Conservation (phyloP, 2,329 filamentous ascomycete species). For the Metarhizium guizhouense region DNA sequence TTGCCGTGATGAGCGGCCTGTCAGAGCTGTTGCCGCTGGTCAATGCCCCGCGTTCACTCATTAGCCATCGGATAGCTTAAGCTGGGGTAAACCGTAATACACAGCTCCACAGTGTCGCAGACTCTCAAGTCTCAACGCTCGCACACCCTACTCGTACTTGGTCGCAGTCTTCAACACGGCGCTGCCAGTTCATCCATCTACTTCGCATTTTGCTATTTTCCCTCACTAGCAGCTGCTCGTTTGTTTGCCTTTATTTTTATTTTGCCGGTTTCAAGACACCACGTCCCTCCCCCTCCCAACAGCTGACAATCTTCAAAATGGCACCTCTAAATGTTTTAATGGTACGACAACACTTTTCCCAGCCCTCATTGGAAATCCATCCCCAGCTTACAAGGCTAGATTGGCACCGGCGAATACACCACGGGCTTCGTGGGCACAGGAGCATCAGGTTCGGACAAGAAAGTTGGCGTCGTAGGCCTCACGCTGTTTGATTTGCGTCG, state of each 20-base stretch:
- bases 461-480: constrained; percentile 86
- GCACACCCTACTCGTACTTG: too few species aligned
- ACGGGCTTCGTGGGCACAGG: constrained; percentile 84
- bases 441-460: constrained; percentile 85
- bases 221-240: too few species aligned
- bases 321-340: constrained; percentile 60
- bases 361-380: neutral
- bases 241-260: neutral
- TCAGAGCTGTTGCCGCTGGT: too few species aligned
- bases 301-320: constrained; percentile 27
- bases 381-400: constrained; percentile 30
- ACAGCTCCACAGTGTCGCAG: too few species aligned
- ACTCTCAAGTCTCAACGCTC: too few species aligned
- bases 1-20: neutral
- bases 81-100: too few species aligned
- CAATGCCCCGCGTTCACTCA: too few species aligned
- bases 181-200: too few species aligned
- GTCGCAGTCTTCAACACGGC: too few species aligned
- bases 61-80: too few species aligned
- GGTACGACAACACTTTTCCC: constrained; percentile 32
- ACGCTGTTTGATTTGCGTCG: constrained; percentile 83
- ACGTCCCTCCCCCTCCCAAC: too few species aligned
- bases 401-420: constrained; percentile 94
- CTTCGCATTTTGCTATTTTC: too few species aligned
- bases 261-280: neutral